phyloP scores from a whole-genome alignment of 108 stramenopile genomes.

The Nannochloropsis gaditana region DNA sequence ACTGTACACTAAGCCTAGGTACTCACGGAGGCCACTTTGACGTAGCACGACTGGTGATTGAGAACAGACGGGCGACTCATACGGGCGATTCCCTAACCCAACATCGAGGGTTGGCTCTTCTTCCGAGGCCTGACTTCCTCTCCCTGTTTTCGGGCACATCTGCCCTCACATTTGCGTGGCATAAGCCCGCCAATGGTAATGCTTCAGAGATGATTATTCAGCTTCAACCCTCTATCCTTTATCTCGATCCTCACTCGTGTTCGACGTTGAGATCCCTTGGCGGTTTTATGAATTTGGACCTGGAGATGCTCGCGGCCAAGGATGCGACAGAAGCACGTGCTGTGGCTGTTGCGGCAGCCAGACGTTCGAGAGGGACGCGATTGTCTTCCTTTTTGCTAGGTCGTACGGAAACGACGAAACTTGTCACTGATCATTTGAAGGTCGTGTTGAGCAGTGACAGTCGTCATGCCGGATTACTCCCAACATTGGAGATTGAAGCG shows the following conservation, averaged over 20 bases:
- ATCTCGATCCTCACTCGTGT: not conserved
- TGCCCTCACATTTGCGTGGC: not conserved
- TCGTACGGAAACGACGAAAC: not conserved
- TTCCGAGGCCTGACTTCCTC: not conserved
- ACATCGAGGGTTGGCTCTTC: not conserved
- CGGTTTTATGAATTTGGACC: not conserved
- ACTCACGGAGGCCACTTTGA: not conserved
- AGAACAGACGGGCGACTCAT: not conserved
- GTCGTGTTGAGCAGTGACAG: not conserved
- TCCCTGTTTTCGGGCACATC: not conserved
- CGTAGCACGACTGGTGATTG: not conserved
- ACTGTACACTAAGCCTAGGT: not conserved
- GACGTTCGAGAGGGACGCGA: not conserved
- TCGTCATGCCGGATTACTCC: not conserved
- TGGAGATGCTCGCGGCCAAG: not conserved
- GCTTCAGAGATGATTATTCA: not conserved
- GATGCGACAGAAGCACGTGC: not conserved
- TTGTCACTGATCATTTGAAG: not conserved
- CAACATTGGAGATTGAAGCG: not conserved
- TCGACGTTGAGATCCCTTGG: not conserved
- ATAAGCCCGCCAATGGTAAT: not conserved
- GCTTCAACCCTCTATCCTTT: not conserved
- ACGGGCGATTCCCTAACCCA: not conserved
- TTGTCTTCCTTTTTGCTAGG: not conserved
- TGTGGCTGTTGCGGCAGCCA: not conserved